These are phyloP conservation scores for Angophora floribunda DNA, from an alignment of 345 rosid genomes.

Conservation along the genomic window DNA sequence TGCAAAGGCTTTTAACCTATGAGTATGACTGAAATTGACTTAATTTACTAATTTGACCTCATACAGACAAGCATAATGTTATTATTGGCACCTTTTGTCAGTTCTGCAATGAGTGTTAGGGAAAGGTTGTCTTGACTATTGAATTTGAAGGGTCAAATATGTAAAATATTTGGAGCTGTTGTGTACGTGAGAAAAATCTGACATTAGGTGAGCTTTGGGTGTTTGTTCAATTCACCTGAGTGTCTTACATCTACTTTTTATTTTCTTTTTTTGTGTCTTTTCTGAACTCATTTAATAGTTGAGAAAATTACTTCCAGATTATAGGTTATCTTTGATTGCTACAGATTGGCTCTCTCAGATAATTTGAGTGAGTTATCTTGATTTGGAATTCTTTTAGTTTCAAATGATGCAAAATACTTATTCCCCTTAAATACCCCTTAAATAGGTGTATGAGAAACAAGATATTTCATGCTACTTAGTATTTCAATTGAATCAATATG, in stretches of 20 bases:
- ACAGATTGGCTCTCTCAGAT: not conserved
- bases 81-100: not conserved
- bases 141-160: not conserved
- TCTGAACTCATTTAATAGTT: not conserved
- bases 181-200: not conserved
- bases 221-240: not conserved
- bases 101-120: not conserved
- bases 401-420: not conserved
- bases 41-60: not conserved
- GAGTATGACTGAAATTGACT: not conserved
- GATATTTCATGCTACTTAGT: not conserved
- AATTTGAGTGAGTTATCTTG: not conserved
- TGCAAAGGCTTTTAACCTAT: not conserved
- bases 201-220: not conserved
- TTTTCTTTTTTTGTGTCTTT: not conserved
- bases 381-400: not conserved
- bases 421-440: not conserved
- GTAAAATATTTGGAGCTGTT: not conserved
- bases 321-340: not conserved
- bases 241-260: not conserved
- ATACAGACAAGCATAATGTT: not conserved
- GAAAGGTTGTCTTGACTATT: not conserved
- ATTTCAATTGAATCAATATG: not conserved
- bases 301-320: not conserved
- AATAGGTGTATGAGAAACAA: not conserved